Percentiles rank a stretch among this genome's conserved stretches.
Conservation (phyloP, 768 basidiomycete species). For the Clathrus columnatus region DNA sequence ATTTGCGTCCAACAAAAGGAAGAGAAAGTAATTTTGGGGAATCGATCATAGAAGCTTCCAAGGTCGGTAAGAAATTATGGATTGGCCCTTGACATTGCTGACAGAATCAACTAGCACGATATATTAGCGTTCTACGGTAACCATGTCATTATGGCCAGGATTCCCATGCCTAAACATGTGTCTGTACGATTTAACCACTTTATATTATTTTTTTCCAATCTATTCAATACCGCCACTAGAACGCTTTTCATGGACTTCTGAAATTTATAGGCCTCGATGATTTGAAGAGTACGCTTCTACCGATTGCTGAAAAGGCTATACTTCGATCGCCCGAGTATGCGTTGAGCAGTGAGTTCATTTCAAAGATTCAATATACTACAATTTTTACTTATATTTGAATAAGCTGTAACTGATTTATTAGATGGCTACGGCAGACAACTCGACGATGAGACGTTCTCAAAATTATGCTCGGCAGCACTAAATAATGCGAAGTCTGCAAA, state of each 20-base stretch:
- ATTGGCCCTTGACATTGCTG: neutral
- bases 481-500: conserved; percentile 73
- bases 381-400: conserved; percentile 7
- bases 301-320: conserved; percentile 71
- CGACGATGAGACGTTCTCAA: conserved; percentile 38
- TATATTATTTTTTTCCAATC: neutral
- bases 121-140: conserved; percentile 53
- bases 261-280: conserved; percentile 42
- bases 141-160: conserved; percentile 60
- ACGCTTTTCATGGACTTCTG: conserved; percentile 57
- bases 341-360: conserved; percentile 42
- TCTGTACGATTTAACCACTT: conserved; percentile 33
- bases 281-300: conserved; percentile 47
- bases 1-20: conserved; percentile 47
- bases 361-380: neutral
- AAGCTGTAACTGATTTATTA: conserved; percentile 55
- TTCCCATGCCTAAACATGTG: conserved; percentile 47
- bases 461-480: conserved; percentile 48
- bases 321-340: conserved; percentile 76
- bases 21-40: conserved; percentile 32
- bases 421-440: conserved; percentile 43
- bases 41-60: conserved; percentile 22
- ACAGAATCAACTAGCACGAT: conserved; percentile 32
- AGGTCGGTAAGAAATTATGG: conserved; percentile 26
- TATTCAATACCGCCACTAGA: conserved; percentile 25